Conservation (phyloP, 1,139 yeast genomes). For the Taiozyma sp. region DNA sequence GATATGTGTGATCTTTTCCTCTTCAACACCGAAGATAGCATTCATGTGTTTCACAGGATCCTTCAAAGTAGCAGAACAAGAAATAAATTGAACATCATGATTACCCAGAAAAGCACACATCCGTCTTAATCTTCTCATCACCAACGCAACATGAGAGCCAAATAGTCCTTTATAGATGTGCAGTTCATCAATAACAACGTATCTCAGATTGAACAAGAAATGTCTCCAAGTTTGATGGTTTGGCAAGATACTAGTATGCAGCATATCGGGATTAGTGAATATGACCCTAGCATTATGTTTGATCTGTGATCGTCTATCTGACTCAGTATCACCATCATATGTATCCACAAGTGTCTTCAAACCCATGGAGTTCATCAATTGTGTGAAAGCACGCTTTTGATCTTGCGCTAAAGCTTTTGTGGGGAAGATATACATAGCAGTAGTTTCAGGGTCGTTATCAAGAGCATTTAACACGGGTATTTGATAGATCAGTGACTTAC, state of each 20-base stretch:
- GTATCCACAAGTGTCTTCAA: constrained; percentile 52
- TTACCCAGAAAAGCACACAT: constrained; percentile 52
- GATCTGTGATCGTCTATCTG: constrained; percentile 43
- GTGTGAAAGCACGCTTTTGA: constrained; percentile 73
- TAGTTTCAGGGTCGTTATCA: constrained; percentile 45
- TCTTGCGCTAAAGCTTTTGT: constrained; percentile 98
- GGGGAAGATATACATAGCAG: constrained; percentile 88
- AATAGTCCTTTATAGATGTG: constrained; percentile 88
- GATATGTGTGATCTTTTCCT: constrained; percentile 44
- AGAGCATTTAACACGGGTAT: constrained; percentile 63
- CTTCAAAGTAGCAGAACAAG: constrained; percentile 90
- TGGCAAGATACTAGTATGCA: constrained; percentile 83
- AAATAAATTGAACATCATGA: constrained; percentile 52
- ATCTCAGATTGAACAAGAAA: constrained; percentile 57
- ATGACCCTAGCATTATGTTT: constrained; percentile 67
- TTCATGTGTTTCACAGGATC: constrained; percentile 69
- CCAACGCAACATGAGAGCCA: constrained; percentile 86
- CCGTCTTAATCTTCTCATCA: constrained; percentile 71
- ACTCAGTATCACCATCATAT: constrained; percentile 89
- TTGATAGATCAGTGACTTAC: constrained; percentile 89
- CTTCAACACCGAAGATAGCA: constrained; percentile 59
- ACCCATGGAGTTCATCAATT: constrained; percentile 45
- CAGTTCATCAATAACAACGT: constrained; percentile 82
- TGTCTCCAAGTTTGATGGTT: constrained; percentile 66
- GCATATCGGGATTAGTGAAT: constrained; percentile 92